Evolutionary conservation across 2,329 filamentous ascomycete species (phyloP).

Genomic region (Apiospora hydei): DNA sequence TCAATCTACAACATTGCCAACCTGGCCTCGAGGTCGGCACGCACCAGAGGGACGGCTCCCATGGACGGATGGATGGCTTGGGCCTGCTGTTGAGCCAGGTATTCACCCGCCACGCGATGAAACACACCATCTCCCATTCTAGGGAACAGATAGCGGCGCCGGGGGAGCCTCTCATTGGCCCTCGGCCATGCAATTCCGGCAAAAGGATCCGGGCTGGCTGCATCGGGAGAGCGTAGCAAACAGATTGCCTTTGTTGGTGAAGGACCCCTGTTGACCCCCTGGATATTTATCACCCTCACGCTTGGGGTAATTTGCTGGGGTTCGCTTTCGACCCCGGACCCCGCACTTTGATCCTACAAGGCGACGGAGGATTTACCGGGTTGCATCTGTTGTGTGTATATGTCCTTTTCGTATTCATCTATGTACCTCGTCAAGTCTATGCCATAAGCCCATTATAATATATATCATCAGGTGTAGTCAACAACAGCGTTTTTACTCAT

Average conservation of each 20-base stretch:
- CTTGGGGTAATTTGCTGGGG: not conserved
- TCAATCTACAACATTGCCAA: not conserved
- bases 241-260: slow-evolving; percentile 18
- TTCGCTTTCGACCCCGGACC: not conserved
- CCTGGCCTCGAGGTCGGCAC: not conserved
- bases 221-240: not conserved
- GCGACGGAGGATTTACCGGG: not conserved
- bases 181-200: not conserved
- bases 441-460: not conserved
- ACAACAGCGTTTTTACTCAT: not conserved
- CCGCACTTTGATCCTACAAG: not conserved
- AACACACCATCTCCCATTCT: slow-evolving; percentile 1
- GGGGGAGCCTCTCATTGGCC: not conserved
- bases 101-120: slow-evolving; percentile 9
- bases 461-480: not conserved
- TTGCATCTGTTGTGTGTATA: not conserved
- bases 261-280: not conserved
- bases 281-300: not conserved
- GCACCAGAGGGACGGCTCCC: not conserved
- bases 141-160: not conserved
- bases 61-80: slow-evolving; percentile 1
- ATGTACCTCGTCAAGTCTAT: not conserved
- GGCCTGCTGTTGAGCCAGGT: not conserved
- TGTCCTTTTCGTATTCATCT: not conserved
- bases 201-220: not conserved